Percentiles rank a stretch among this genome's conserved stretches.
phyloP scores from a whole-genome alignment of 2,329 filamentous ascomycete species.

The Cercospora sesami region DNA sequence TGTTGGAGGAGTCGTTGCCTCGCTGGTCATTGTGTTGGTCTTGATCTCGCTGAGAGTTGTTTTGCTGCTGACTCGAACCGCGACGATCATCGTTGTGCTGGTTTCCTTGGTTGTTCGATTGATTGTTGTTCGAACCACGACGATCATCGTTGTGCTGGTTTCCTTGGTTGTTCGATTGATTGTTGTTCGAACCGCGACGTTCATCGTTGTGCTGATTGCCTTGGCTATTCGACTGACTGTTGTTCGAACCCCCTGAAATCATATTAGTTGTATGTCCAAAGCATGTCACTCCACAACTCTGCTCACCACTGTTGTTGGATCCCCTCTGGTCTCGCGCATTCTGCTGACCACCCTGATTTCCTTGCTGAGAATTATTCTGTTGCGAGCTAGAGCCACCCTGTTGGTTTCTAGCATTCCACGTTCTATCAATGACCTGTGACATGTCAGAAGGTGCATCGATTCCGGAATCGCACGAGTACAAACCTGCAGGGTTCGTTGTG shows the following conservation, averaged over 20 bases:
- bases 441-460: not conserved
- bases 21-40: not conserved
- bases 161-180: not conserved
- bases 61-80: not conserved
- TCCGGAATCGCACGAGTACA: not conserved
- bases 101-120: not conserved
- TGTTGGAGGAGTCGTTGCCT: not conserved
- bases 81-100: not conserved
- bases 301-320: slow-evolving; percentile 1
- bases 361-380: not conserved
- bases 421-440: slow-evolving; percentile 9
- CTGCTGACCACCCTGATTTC: not conserved
- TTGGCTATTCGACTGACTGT: not conserved
- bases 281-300: not conserved
- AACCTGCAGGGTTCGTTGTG: slow-evolving; percentile 42
- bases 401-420: slow-evolving; percentile 11
- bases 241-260: not conserved
- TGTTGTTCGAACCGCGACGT: slow-evolving; percentile 1
- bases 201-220: not conserved
- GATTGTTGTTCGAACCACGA: not conserved
- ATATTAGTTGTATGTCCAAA: not conserved
- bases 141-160: not conserved
- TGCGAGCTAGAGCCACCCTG: not conserved
- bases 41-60: not conserved
- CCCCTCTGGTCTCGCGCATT: not conserved